Evolutionary conservation across 2,329 filamentous ascomycete genomes (phyloP).

Genomic region (Fusarium duplospermum): DNA sequence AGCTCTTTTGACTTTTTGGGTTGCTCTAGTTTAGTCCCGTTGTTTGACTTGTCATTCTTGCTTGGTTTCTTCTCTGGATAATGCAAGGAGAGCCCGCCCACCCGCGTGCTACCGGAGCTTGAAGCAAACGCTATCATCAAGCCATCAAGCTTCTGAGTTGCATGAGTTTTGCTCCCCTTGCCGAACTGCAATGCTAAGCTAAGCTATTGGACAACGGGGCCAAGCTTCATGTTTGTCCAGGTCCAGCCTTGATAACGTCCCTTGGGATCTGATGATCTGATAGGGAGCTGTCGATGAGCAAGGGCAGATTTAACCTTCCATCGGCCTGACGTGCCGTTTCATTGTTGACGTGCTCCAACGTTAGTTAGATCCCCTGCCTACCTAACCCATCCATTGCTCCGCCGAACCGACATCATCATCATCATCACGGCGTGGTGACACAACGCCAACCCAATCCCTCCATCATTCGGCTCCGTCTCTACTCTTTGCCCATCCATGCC

Average conservation of each 20-base stretch:
- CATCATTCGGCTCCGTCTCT: not conserved
- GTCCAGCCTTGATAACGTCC: not conserved
- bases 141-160: not conserved
- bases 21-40: conserved; percentile 23
- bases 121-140: not conserved
- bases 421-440: conserved; percentile 28
- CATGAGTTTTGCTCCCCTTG: not conserved
- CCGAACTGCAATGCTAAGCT: not conserved
- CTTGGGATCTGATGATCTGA: not conserved
- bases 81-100: conserved; percentile 24
- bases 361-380: conserved; percentile 12
- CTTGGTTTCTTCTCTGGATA: conserved; percentile 28
- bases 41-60: conserved; percentile 1
- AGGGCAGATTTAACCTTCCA: conserved; percentile 12
- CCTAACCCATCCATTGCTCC: not conserved
- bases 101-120: conserved; percentile 16
- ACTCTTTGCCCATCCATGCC: not conserved
- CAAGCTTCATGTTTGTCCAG: not conserved
- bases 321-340: conserved; percentile 19
- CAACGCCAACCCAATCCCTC: conserved; percentile 4
- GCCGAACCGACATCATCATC: conserved; percentile 16
- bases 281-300: not conserved
- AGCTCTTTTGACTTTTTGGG: conserved; percentile 17
- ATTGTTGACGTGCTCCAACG: conserved; percentile 24
- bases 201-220: not conserved